A percentile compares a stretch with the other conserved stretches of the same genome.
These are phyloP conservation scores for Plenodomus tracheiphilus DNA, from an alignment of 2,329 filamentous ascomycete genomes.

Conservation along the genomic window DNA sequence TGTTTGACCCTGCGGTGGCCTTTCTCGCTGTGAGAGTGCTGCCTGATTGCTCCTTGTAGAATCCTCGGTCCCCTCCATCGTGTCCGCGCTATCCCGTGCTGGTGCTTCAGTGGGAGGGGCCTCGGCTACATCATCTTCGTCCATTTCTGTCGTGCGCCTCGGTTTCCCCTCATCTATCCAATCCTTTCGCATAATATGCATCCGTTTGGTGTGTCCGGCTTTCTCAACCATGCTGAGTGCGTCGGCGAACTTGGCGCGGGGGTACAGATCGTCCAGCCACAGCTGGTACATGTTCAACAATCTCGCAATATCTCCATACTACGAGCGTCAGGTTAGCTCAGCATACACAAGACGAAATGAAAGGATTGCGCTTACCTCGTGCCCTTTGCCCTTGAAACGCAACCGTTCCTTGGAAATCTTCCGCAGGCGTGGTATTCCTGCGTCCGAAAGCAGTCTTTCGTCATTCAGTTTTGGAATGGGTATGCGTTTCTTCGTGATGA, in stretches of 20 bases:
- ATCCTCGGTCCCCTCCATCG: background rate
- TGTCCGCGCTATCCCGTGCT: background rate
- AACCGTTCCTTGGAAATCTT: slow-evolving; percentile 69
- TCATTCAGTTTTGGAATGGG: slow-evolving; percentile 89
- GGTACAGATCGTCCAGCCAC: slow-evolving; percentile 96
- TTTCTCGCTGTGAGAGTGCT: background rate
- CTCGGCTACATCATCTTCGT: slow-evolving; percentile 34
- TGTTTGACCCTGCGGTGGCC: background rate
- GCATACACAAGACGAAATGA: background rate
- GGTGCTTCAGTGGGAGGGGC: background rate
- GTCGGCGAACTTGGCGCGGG: slow-evolving; percentile 91
- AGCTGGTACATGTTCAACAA: slow-evolving; percentile 90
- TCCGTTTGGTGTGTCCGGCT: slow-evolving; percentile 78
- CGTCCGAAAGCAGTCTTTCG: slow-evolving; percentile 74
- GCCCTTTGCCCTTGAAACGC: slow-evolving; percentile 87
- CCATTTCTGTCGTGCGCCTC: slow-evolving; percentile 37
- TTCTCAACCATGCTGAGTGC: slow-evolving; percentile 91
- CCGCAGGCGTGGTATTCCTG: slow-evolving; percentile 81
- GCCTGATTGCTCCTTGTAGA: background rate
- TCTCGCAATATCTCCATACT: slow-evolving; percentile 82
- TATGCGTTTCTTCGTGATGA: slow-evolving; percentile 74
- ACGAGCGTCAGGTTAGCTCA: background rate
- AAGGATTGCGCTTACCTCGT: slow-evolving; percentile 65
- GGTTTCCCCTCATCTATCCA: slow-evolving; percentile 81
- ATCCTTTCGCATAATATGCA: slow-evolving; percentile 73